Evolutionary conservation across 495 filamentous ascomycete genomes (phyloP), one percentile per base, ranked within the genome.

Genomic region (Chaetomidium leptoderma): DNA sequence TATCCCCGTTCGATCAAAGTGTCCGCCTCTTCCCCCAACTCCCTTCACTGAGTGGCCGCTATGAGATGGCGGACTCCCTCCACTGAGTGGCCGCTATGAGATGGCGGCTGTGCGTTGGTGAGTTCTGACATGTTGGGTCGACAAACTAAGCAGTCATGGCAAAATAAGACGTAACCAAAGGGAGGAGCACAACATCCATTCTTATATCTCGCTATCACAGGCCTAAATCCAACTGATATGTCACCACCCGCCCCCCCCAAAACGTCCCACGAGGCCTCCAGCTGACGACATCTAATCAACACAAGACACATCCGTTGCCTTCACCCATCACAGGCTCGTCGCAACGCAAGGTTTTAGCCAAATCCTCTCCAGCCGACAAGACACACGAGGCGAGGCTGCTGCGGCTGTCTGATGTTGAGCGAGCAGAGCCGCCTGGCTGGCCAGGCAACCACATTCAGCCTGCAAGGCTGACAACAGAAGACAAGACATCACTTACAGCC

Each of bases 251-350:
- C n/a, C 33, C 2, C 3, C 48, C 16, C 23, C 23, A 19, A 19
- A 37, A n/a, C 8, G n/a, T 10, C 17, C 21, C 11, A 35, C 19
- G 32, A 23, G 23, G 19, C 33, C 33, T 21, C 30, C 32, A n/a
- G 8, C 48, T 26, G 29, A 30, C 45, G 3, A 32, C 33, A 17
- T 9, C 7, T 39, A 37, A 54, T 60, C 57, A 55, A 60, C 33
- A 40, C 57, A 29, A 60, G 43, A 60, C 57, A 58, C 39, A 60
- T 23, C 57, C 57, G 57, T 13, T n/a, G 10, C 21, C 44, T 30
- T 60, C 51, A 45, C 23, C 21, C 54, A 37, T 4, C n/a, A 29
- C 24, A 11, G 36, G 35, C 33, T 53, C 42, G n/a, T n/a, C n/a
- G 27, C 44, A 37, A 29, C 26, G 17, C 6, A 30, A 6, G n/a